Evolutionary conservation across 2,329 filamentous ascomycete species (phyloP), one percentile per base, ranked within the genome.

Genomic region (Tympanopsis confertula): DNA sequence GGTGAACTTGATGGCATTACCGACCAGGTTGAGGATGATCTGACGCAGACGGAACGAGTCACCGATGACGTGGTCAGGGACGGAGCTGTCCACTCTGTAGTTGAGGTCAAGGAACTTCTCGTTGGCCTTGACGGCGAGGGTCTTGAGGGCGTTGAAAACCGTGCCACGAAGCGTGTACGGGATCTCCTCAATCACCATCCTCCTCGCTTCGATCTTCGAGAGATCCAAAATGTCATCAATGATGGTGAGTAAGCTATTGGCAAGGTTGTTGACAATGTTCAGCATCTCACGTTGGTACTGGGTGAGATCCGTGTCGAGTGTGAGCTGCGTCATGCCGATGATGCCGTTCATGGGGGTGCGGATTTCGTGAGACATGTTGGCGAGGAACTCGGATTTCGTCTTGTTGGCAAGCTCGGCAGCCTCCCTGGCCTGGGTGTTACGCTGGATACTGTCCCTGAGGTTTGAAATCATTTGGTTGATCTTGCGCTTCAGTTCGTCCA

Each of bases 391-490:
- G 7, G 89, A 95, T 56, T 98, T 98, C 30, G 89, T 96, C 63
- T 93, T 89, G 67, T 95, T 96, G 45, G 91, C 91, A 55, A 95
- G 67, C 57, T 98, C 91, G 51, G 91, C 91, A 35, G 89, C 88
- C 60, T 96, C 89, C 59, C 91, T 83, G 40, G 91, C 91, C 47
- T 88, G 86, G 3, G 88, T 95, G 57, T 96, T 98, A 56, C 87
- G 79, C 58, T 96, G 88, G 48, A 98, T 95, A 69, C 85, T 93
- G 61, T 96, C 91, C 48, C 89, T 72, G 44, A 98, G 65, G 55
- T 94, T 94, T 55, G 85, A 91, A 38, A 96, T 88, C 91, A 98
- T 98, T 65, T 93, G 86, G 57, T 96, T 98, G 71, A 98, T 96
- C 69, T 96, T 96, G 51, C 88, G 80, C 64, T 98, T 98, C 50